These are phyloP conservation scores for Mortierella sp. DNA, from an alignment of 371 early-diverging fungal species.

Conservation along the genomic window DNA sequence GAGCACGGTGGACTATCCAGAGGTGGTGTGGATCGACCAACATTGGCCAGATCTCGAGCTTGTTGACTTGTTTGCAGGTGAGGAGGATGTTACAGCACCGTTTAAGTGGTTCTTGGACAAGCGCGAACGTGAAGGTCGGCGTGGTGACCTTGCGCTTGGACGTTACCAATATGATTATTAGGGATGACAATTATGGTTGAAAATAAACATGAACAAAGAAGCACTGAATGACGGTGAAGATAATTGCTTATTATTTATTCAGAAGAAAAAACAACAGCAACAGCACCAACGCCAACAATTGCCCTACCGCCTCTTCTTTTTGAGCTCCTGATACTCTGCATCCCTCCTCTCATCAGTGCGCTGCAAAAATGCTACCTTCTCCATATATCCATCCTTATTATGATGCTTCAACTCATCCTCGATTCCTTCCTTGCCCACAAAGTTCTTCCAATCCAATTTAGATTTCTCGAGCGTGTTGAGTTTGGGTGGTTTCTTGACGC, in stretches of 20 bases:
- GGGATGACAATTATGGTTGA: no score
- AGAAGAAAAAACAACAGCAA: no score
- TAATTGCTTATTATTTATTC: no score
- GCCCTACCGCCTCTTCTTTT: constrained; percentile 28
- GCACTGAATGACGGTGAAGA: no score
- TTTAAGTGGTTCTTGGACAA: background rate
- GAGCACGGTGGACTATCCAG: background rate
- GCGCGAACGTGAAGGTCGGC: background rate
- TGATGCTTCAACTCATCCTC: constrained; percentile 76
- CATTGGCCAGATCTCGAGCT: background rate
- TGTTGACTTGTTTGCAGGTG: background rate
- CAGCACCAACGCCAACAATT: no score
- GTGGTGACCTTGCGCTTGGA: background rate
- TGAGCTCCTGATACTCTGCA: constrained; percentile 27
- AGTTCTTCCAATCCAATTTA: constrained; percentile 79
- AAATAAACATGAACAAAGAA: no score
- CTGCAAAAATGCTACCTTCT: constrained; percentile 55
- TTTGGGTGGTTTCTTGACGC: constrained; percentile 75
- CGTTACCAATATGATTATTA: background rate
- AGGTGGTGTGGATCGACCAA: background rate
- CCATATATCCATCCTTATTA: constrained; percentile 76
- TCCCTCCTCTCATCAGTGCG: constrained; percentile 51
- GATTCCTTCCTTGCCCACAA: constrained; percentile 77
- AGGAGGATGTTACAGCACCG: background rate
- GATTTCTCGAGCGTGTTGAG: constrained; percentile 82